These are phyloP conservation scores for Lipomyces chichibuensis DNA, from an alignment of 805 yeast species.

Conservation along the genomic window DNA sequence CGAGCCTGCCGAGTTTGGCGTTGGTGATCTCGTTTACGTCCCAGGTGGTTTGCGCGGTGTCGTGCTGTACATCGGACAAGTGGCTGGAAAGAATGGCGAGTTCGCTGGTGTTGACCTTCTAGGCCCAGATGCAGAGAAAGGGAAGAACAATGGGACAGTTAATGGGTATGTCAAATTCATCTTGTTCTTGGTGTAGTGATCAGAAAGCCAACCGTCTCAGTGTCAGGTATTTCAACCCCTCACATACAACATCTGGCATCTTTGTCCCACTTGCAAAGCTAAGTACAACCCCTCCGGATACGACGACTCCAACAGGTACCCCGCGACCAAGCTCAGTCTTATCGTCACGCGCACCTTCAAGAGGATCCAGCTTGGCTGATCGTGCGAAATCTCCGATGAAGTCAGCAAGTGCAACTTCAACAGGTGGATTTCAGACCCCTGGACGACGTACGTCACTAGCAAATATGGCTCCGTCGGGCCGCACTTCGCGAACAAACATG, in stretches of 20 bases:
- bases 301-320: slow-evolving; percentile 10
- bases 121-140: slow-evolving; percentile 65
- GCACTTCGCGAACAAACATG: slow-evolving; percentile 19
- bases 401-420: background rate
- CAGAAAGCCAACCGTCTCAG: slow-evolving; percentile 4
- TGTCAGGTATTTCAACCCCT: slow-evolving; percentile 28
- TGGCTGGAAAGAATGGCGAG: slow-evolving; percentile 69
- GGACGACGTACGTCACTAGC: slow-evolving; percentile 29
- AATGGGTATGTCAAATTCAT: slow-evolving; percentile 52
- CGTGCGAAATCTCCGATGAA: slow-evolving; percentile 24
- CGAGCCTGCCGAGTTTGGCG: slow-evolving; percentile 2
- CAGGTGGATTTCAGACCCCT: slow-evolving; percentile 20
- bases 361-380: slow-evolving; percentile 16
- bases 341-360: slow-evolving; percentile 8
- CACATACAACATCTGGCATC: slow-evolving; percentile 24
- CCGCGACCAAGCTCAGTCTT: slow-evolving; percentile 26
- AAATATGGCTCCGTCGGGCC: slow-evolving; percentile 14
- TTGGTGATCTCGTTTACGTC: slow-evolving; percentile 28
- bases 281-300: background rate
- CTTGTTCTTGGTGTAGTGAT: background rate
- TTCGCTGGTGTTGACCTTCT: slow-evolving; percentile 87
- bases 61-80: slow-evolving; percentile 52
- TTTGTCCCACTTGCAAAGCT: slow-evolving; percentile 21
- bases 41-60: slow-evolving; percentile 29
- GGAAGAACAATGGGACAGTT: slow-evolving; percentile 85